Conservation (phyloP, 257 asterid species). For the Nicotiana benthamiana region DNA sequence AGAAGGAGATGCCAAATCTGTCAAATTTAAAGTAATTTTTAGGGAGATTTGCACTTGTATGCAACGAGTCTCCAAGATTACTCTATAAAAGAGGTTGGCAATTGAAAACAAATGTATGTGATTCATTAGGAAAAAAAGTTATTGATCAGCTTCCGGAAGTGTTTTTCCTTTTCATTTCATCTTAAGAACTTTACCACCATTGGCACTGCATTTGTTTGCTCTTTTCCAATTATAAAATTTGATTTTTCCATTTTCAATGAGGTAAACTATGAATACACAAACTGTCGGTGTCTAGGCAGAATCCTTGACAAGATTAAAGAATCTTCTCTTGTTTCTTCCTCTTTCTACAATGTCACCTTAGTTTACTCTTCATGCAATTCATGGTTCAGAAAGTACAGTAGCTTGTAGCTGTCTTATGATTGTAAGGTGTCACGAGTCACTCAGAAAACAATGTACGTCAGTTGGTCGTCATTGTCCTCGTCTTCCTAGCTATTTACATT, state of each 20-base stretch:
- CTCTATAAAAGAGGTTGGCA: conserved; percentile 72
- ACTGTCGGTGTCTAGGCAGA: conserved; percentile 51
- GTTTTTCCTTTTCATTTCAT: no score
- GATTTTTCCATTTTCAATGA: conserved; percentile 36
- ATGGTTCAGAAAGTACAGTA: not conserved
- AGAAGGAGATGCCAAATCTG: conserved; percentile 69
- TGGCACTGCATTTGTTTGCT: not conserved
- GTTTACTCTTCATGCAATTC: not conserved
- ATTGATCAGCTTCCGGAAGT: no score
- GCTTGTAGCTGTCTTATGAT: not conserved
- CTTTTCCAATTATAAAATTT: conserved; percentile 30
- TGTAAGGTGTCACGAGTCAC: not conserved
- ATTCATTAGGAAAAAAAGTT: not conserved
- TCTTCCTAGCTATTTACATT: not conserved
- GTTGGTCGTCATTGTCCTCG: not conserved
- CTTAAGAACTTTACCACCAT: no score
- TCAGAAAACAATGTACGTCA: not conserved
- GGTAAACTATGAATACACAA: not conserved
- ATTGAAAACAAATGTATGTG: conserved; percentile 68
- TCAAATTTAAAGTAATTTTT: conserved; percentile 60
- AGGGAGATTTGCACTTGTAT: no score
- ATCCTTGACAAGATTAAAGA: not conserved
- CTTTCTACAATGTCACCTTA: not conserved
- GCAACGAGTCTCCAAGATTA: no score
- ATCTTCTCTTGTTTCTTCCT: not conserved